Evolutionary conservation across 1,284 basidiomycete genomes (phyloP), one percentile per base, ranked within the genome.

Genomic region (Papiliotrema terrestris): DNA sequence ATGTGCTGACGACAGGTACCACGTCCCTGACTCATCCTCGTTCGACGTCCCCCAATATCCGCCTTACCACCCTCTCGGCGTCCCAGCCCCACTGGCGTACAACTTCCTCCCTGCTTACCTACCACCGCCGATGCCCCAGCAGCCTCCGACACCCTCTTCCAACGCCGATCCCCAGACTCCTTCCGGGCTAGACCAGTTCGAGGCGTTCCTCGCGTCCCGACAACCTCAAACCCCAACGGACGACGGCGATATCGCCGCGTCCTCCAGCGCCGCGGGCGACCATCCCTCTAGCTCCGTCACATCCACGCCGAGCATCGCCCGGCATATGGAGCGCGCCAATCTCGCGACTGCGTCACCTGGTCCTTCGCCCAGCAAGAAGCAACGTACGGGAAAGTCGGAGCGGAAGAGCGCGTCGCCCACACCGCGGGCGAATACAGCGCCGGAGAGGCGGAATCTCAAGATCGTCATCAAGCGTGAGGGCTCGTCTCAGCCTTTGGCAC

Each of bases 91-190:
- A 6, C 2, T 62, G 15, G 54, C 64, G 3, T 62, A 63, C 58
- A 22, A 41, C 45, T 58, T 66, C 49, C 48, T 66, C 1, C 54
- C 52, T 1, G 22, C 3, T n/a, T 48, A 25, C 41, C 49, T 55
- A 8, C 45, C 43, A 46, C 32, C 48, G 32, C 22, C 52, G 23
- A 45, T 50, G 44, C 19, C 19, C 23, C 43, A 37, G 38, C n/a
- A 50, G 42, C 49, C 56, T 2, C 56, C 58, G 13, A 58, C 62
- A 1, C 60, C 62, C 1, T 36, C 36, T 23, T 61, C 59, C 14
- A 41, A 6, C 3, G 36, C 47, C 11, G 17, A 45, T 13, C 46
- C 45, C 2, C 38, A 43, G 3, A 23, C 54, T 25, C 44, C 59
- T 2, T 45, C 59, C 3, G 37, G 38, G 19, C 17, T 43, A 32